phyloP scores from a whole-genome alignment of 169 alveolate species.

The Eimeria sp. region DNA sequence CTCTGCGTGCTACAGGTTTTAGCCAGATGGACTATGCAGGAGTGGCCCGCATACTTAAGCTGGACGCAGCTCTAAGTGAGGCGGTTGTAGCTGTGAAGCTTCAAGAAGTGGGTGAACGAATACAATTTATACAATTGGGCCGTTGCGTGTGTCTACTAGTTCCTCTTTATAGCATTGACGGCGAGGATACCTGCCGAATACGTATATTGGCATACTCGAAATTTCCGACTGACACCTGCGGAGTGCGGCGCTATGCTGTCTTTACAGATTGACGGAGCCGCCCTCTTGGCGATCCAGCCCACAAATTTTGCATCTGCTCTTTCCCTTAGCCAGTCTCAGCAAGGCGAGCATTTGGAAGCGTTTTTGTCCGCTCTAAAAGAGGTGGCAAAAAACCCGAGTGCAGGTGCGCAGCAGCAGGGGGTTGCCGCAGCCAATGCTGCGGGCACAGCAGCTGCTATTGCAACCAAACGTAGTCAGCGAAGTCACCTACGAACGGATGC shows the following conservation, averaged over 20 bases:
- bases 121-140: neutral
- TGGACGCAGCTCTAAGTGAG: constrained; percentile 62
- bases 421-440: constrained; percentile 7
- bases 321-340: constrained; percentile 55
- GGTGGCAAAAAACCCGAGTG: constrained; percentile 26
- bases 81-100: constrained; percentile 66
- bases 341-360: constrained; percentile 54
- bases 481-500: neutral
- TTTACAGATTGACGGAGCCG: constrained; percentile 38
- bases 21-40: constrained; percentile 67
- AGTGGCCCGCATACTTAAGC: constrained; percentile 62
- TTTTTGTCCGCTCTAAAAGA: constrained; percentile 46
- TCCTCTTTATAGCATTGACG: neutral
- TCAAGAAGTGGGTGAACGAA: constrained; percentile 65
- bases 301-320: constrained; percentile 21
- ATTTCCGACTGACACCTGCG: neutral
- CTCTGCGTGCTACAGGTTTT: constrained; percentile 19
- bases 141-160: neutral
- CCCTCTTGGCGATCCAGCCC: constrained; percentile 58
- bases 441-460: constrained; percentile 11
- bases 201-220: neutral
- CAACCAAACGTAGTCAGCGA: constrained; percentile 4
- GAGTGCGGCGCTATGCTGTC: neutral
- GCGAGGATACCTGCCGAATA: neutral
- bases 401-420: constrained; percentile 32